These are phyloP conservation scores for Penicillium argentinense DNA, from an alignment of 495 filamentous ascomycete species.

Conservation along the genomic window DNA sequence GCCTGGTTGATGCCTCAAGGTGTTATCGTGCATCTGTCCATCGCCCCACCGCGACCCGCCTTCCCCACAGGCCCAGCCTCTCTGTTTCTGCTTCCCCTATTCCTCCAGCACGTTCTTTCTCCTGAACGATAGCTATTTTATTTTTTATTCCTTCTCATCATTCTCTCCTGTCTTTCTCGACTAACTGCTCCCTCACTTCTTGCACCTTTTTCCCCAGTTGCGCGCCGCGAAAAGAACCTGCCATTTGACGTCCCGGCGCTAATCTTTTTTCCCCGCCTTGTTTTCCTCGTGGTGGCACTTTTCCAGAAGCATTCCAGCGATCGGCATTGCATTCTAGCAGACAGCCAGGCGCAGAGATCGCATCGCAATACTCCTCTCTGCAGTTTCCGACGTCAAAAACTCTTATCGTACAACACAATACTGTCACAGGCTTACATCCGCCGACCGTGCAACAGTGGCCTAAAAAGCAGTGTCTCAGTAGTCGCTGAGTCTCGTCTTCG, in stretches of 20 bases:
- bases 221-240: neutral
- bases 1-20: too few relatives aligned
- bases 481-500: conserved; percentile 28
- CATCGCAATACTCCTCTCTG: too few relatives aligned
- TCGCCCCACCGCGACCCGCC: neutral
- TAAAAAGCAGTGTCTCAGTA: conserved; percentile 26
- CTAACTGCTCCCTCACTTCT: neutral
- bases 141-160: neutral
- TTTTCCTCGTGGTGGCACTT: conserved; percentile 5
- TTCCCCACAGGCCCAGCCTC: conserved; percentile 28
- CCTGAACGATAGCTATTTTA: neutral
- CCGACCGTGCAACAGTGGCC: conserved; percentile 23
- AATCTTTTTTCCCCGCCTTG: conserved; percentile 14
- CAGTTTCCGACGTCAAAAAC: too few relatives aligned
- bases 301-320: conserved; percentile 30
- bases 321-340: conserved; percentile 1
- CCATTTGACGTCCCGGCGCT: conserved; percentile 8
- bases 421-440: too few relatives aligned
- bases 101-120: neutral
- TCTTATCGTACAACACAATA: too few relatives aligned
- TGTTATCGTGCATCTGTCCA: too few relatives aligned
- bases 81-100: conserved; percentile 23
- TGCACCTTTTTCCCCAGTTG: conserved; percentile 1
- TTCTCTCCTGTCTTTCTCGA: neutral
- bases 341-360: neutral